A percentile compares a stretch with the other conserved stretches of the same genome.
phyloP scores from a whole-genome alignment of 495 filamentous ascomycete species.

The Talaromyces adpressus region DNA sequence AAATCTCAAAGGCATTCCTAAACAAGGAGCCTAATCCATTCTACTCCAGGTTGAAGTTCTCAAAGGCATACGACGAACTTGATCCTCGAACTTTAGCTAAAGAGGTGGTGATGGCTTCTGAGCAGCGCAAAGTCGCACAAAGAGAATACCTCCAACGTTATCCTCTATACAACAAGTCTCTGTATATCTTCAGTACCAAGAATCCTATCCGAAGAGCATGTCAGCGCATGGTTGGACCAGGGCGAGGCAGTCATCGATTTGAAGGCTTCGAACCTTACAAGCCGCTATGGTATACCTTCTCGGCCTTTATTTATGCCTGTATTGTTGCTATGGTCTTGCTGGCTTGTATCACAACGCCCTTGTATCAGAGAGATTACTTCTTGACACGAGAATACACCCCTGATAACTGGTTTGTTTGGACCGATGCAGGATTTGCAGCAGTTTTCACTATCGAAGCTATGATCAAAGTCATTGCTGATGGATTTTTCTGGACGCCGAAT shows the following conservation, averaged over 20 bases:
- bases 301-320: slow-evolving; percentile 84
- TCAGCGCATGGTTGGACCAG: slow-evolving; percentile 87
- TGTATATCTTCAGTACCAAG: slow-evolving; percentile 76
- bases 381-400: slow-evolving; percentile 41
- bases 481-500: slow-evolving; percentile 95
- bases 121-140: slow-evolving; percentile 77
- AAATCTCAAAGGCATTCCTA: slow-evolving; percentile 41
- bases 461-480: slow-evolving; percentile 95
- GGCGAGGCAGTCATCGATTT: slow-evolving; percentile 75
- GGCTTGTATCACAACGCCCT: slow-evolving; percentile 87
- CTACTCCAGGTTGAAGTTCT: slow-evolving; percentile 74
- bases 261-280: slow-evolving; percentile 84
- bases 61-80: slow-evolving; percentile 63
- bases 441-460: slow-evolving; percentile 81
- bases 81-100: slow-evolving; percentile 82
- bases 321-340: slow-evolving; percentile 97
- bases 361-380: slow-evolving; percentile 87
- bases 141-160: slow-evolving; percentile 82
- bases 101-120: slow-evolving; percentile 77
- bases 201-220: slow-evolving; percentile 76
- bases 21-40: slow-evolving; percentile 88
- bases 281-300: slow-evolving; percentile 86
- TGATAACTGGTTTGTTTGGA: slow-evolving; percentile 92
- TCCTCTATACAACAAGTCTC: slow-evolving; percentile 84
- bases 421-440: slow-evolving; percentile 81